Percentiles rank a stretch among this genome's conserved stretches.
phyloP scores from a whole-genome alignment of 306 rosid genomes.

The Alnus rubra region DNA sequence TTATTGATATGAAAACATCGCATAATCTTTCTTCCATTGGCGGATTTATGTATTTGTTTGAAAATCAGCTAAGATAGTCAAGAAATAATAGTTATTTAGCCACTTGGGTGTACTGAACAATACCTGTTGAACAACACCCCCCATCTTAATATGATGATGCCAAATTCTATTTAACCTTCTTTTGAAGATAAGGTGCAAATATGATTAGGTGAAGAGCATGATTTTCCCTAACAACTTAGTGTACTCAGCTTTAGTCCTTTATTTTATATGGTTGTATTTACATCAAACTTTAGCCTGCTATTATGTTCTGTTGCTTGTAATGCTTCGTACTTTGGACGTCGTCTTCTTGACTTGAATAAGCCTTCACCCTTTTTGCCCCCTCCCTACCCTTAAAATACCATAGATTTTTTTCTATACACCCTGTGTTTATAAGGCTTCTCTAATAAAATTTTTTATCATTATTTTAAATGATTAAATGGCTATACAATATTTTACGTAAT shows the following conservation, averaged over 20 bases:
- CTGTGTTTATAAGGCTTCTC: neutral
- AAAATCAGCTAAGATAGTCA: neutral
- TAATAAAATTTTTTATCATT: neutral
- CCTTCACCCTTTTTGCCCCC: neutral
- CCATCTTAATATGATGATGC: neutral
- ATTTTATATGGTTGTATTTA: neutral
- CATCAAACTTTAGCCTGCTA: neutral
- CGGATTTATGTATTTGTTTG: slow-evolving; percentile 4
- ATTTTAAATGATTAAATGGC: too few species aligned
- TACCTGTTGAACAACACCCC: neutral
- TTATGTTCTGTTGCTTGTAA: neutral
- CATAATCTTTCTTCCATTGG: slow-evolving; percentile 13
- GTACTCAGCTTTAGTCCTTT: neutral
- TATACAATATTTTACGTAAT: neutral
- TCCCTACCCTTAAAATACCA: neutral
- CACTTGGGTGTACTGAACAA: neutral
- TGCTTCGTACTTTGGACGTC: neutral
- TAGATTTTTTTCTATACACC: too few species aligned
- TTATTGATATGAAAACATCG: neutral
- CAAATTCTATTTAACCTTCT: neutral
- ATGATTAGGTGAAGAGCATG: neutral
- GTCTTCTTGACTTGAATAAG: neutral
- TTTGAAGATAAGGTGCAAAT: neutral
- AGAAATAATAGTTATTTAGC: neutral
- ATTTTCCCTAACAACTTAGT: neutral